phyloP scores from a whole-genome alignment of 768 basidiomycete genomes.

The Podaxis pistillaris region DNA sequence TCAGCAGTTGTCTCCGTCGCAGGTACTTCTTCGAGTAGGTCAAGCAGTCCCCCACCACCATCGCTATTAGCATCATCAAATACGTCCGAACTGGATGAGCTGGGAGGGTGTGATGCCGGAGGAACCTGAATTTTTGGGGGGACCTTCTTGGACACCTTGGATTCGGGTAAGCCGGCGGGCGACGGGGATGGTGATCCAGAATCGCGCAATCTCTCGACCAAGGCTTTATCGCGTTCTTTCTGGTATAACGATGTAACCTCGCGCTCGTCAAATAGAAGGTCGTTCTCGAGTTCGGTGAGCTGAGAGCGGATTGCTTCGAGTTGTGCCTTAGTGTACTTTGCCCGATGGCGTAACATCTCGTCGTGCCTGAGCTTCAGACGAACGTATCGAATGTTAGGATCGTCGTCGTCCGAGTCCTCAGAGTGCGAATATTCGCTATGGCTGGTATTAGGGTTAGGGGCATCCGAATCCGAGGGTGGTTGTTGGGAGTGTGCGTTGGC shows the following conservation, averaged over 20 bases:
- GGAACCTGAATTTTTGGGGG: not conserved
- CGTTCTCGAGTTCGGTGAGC: conserved; percentile 41
- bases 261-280: conserved; percentile 71
- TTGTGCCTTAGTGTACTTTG: conserved; percentile 29
- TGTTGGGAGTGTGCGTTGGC: not conserved
- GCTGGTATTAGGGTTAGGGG: not conserved
- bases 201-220: conserved; percentile 39
- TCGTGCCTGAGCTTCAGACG: conserved; percentile 57
- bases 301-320: conserved; percentile 39
- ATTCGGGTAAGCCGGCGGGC: not conserved
- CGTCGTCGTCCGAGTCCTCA: conserved; percentile 35
- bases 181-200: not conserved
- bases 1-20: conserved; percentile 51
- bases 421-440: not conserved
- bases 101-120: not conserved
- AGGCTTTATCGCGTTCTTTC: conserved; percentile 49
- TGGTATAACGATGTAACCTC: conserved; percentile 62
- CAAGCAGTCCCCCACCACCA: conserved; percentile 62
- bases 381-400: conserved; percentile 64
- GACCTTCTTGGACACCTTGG: not conserved
- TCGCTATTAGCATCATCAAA: conserved; percentile 54
- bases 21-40: conserved; percentile 67
- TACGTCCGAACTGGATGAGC: conserved; percentile 33
- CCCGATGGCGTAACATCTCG: conserved; percentile 33
- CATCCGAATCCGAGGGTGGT: not conserved